Percentiles rank a stretch among this genome's conserved stretches.
Evolutionary conservation across 2,329 filamentous ascomycete species (phyloP).

Genomic region (Cercospora brassicicola): DNA sequence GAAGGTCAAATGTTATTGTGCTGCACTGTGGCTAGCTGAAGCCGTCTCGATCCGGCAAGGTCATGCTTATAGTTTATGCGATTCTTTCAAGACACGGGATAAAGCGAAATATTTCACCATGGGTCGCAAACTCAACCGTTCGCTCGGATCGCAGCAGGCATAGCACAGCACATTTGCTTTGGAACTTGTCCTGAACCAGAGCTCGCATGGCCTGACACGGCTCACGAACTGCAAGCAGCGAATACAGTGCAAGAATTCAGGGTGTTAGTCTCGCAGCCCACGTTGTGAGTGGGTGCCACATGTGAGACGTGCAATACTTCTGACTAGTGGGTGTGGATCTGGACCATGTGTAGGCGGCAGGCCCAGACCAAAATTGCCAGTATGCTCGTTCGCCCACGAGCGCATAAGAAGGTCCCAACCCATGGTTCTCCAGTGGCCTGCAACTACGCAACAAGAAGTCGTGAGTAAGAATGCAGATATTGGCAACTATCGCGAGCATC

Average conservation of each 20-base stretch:
- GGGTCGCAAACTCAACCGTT: not conserved
- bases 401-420: not conserved
- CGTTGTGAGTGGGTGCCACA: not conserved
- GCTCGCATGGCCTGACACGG: not conserved
- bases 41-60: not conserved
- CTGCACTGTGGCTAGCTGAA: not conserved
- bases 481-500: not conserved
- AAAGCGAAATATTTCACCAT: not conserved
- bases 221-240: not conserved
- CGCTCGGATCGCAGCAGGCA: not conserved
- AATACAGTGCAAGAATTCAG: not conserved
- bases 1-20: not conserved
- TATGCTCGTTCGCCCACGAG: not conserved
- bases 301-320: not conserved
- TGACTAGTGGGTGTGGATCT: not conserved
- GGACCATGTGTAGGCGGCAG: not conserved
- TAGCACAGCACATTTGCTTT: not conserved
- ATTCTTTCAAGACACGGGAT: not conserved
- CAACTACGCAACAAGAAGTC: not conserved
- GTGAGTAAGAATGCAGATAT: not conserved
- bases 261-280: not conserved
- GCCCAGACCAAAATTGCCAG: not conserved
- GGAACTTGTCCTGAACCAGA: not conserved
- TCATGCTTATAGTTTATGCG: not conserved
- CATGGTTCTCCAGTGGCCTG: not conserved